These are phyloP conservation scores for Russula olivacea DNA, from an alignment of 768 basidiomycete species.

Conservation along the genomic window DNA sequence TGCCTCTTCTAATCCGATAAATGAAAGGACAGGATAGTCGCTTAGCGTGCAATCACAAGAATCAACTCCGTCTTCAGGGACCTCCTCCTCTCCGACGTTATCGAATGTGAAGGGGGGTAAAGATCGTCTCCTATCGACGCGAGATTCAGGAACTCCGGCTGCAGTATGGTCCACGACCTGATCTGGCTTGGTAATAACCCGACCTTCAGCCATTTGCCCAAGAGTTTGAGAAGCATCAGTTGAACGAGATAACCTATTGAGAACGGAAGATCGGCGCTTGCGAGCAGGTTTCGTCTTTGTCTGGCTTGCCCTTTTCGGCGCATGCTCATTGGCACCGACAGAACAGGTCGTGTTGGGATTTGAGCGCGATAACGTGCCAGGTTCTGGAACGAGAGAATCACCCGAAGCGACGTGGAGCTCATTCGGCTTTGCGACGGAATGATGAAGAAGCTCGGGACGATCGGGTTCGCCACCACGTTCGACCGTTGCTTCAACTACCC, in stretches of 20 bases:
- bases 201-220: neutral
- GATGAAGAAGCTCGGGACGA: neutral
- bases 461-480: neutral
- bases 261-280: neutral
- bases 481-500: neutral
- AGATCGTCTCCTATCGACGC: neutral
- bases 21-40: neutral
- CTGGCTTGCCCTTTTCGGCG: neutral
- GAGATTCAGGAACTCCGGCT: neutral
- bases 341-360: neutral
- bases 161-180: neutral
- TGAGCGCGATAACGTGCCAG: neutral
- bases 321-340: neutral
- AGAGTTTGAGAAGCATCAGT: neutral
- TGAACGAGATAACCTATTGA: neutral
- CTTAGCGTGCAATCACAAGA: neutral
- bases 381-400: neutral
- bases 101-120: neutral
- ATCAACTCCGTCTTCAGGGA: neutral
- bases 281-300: neutral
- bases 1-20: neutral
- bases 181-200: conserved; percentile 1
- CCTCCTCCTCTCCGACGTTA: neutral
- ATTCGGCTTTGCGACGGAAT: neutral
- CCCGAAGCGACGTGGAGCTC: neutral